Evolutionary conservation across 2,329 filamentous ascomycete genomes (phyloP).

Genomic region (Conoideocrella luteorostrata): DNA sequence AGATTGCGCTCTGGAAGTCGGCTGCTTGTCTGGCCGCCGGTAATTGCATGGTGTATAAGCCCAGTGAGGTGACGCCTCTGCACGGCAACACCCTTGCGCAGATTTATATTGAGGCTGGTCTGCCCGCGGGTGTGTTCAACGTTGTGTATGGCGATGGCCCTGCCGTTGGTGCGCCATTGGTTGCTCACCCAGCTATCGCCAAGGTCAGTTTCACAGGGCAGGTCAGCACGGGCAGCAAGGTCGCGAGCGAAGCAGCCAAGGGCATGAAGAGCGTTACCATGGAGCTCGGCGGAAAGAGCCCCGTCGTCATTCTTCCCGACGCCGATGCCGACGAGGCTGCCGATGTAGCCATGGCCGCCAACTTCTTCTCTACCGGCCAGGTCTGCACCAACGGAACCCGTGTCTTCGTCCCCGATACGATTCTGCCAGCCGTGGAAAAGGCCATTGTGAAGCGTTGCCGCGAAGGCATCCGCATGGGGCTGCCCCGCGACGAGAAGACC

Average conservation of each 20-base stretch:
- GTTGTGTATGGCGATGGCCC: slow-evolving; percentile 76
- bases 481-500: slow-evolving; percentile 63
- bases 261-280: slow-evolving; percentile 89
- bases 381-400: slow-evolving; percentile 90
- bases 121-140: slow-evolving; percentile 81
- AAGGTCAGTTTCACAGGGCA: slow-evolving; percentile 91
- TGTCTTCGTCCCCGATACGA: slow-evolving; percentile 66
- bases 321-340: slow-evolving; percentile 74
- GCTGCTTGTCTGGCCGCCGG: slow-evolving; percentile 79
- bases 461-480: slow-evolving; percentile 69
- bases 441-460: slow-evolving; percentile 44
- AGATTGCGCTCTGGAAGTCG: slow-evolving; percentile 87
- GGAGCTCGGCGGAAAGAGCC: slow-evolving; percentile 85
- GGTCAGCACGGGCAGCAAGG: slow-evolving; percentile 75
- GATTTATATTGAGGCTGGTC: slow-evolving; percentile 70
- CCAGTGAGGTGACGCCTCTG: slow-evolving; percentile 80
- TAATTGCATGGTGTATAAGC: slow-evolving; percentile 89
- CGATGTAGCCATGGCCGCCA: slow-evolving; percentile 86
- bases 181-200: slow-evolving; percentile 63
- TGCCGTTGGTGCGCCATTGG: slow-evolving; percentile 64
- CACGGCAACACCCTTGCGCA: slow-evolving; percentile 70
- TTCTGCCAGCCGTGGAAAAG: slow-evolving; percentile 64
- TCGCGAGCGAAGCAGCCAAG: slow-evolving; percentile 66
- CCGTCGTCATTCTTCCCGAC: slow-evolving; percentile 73
- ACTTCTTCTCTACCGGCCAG: slow-evolving; percentile 86